Conservation (phyloP, 2,329 filamentous ascomycete species). For the Fusarium paranaense region DNA sequence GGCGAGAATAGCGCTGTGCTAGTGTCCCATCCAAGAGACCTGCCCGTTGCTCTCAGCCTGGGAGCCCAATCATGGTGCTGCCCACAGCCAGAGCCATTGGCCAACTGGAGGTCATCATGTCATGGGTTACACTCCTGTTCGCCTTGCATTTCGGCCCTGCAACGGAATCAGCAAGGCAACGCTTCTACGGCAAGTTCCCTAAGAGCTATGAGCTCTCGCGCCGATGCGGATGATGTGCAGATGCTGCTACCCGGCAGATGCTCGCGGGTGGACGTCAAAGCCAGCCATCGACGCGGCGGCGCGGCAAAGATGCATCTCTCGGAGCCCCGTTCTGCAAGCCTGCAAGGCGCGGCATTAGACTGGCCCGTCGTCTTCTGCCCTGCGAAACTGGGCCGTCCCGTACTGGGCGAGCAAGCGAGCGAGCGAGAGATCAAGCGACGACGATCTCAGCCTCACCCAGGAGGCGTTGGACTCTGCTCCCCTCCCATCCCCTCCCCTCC, state of each 20-base stretch:
- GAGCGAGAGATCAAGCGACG: constrained; percentile 19
- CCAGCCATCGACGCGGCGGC: constrained; percentile 15
- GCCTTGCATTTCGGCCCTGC: constrained; percentile 26
- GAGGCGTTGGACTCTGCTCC: constrained; percentile 16
- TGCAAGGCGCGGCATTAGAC: constrained; percentile 11
- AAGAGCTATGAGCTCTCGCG: not conserved
- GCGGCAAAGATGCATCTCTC: constrained; percentile 28
- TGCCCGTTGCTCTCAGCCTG: constrained; percentile 5
- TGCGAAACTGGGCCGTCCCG: constrained; percentile 8
- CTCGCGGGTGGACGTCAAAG: constrained; percentile 15
- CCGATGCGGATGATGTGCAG: constrained; percentile 40
- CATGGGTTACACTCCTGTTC: constrained; percentile 30
- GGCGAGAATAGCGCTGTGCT: constrained; percentile 16
- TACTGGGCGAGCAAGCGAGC: constrained; percentile 2
- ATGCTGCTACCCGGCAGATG: constrained; percentile 16
- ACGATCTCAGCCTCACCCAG: constrained; percentile 44
- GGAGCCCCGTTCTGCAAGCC: constrained; percentile 31
- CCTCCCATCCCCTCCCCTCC: not conserved
- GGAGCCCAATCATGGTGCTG: constrained; percentile 41
- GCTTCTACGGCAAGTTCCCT: not conserved
- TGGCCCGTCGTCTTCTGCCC: not conserved
- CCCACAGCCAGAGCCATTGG: constrained; percentile 41
- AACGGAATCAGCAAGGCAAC: constrained; percentile 8
- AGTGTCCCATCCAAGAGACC: not conserved
- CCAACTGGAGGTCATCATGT: constrained; percentile 36